phyloP scores from a whole-genome alignment of 805 yeast species.

The Candida odintsovae region DNA sequence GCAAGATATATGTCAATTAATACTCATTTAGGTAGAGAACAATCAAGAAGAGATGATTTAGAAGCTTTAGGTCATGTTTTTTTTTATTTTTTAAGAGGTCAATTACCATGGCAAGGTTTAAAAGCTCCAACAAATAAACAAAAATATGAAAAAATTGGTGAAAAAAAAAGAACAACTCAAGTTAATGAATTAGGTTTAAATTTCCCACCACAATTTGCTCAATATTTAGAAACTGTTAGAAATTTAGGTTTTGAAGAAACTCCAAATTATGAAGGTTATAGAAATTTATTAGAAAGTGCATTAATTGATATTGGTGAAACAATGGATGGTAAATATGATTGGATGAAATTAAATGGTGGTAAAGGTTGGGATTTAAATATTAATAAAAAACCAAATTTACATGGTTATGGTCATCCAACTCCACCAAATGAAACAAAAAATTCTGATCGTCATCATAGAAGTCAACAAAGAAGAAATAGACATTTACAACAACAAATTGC shows the following conservation, averaged over 20 bases:
- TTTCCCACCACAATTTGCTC: conserved; percentile 69
- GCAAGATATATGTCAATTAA: conserved; percentile 86
- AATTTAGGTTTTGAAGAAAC: conserved; percentile 70
- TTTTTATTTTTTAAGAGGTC: conserved; percentile 72
- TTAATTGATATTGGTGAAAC: conserved; percentile 51
- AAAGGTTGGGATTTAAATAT: conserved; percentile 76
- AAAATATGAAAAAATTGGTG: conserved; percentile 80
- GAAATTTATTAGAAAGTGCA: conserved; percentile 54
- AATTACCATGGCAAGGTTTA: conserved; percentile 86
- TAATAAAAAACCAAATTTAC: conserved; percentile 73
- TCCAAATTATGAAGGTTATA: conserved; percentile 68
- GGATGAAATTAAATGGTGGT: conserved; percentile 78
- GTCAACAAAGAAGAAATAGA: conserved; percentile 25
- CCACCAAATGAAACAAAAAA: conserved; percentile 27
- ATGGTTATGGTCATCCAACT: conserved; percentile 75
- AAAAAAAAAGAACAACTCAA: conserved; percentile 66
- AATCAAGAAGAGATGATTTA: conserved; percentile 75
- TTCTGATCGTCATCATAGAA: conserved; percentile 22
- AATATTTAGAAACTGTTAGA: conserved; percentile 65
- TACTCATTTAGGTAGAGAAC: conserved; percentile 84
- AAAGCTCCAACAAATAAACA: conserved; percentile 82
- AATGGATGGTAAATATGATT: conserved; percentile 69
- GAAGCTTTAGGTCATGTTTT: conserved; percentile 81
- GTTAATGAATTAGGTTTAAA: conserved; percentile 54
- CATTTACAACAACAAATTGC: conserved; percentile 23